phyloP scores from a whole-genome alignment of 2,329 filamentous ascomycete species.

The Penicillium sp. region DNA sequence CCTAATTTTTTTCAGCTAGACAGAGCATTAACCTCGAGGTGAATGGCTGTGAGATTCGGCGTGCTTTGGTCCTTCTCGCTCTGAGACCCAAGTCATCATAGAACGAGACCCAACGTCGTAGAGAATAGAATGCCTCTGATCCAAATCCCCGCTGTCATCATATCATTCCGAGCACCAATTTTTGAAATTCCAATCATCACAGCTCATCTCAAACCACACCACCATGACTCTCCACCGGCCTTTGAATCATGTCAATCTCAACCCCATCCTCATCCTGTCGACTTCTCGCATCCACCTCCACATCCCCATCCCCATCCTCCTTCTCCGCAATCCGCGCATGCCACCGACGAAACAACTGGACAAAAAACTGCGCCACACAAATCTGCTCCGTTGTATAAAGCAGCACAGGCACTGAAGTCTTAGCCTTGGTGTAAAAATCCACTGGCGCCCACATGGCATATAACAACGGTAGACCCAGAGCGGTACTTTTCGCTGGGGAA shows the following conservation, averaged over 20 bases:
- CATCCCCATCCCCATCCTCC: slow-evolving; percentile 21
- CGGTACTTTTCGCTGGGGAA: slow-evolving; percentile 74
- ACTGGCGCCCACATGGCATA: slow-evolving; percentile 65
- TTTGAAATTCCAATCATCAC: slow-evolving; percentile 3
- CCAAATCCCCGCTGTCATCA: not conserved
- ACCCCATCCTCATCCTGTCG: slow-evolving; percentile 15
- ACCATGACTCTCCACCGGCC: slow-evolving; percentile 7
- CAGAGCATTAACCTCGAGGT: too few relatives aligned
- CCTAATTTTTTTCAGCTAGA: too few relatives aligned
- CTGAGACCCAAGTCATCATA: too few relatives aligned
- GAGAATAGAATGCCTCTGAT: not conserved
- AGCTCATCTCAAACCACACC: slow-evolving; percentile 8
- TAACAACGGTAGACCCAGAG: slow-evolving; percentile 70
- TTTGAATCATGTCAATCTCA: slow-evolving; percentile 21
- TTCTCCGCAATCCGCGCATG: slow-evolving; percentile 28
- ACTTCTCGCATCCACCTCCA: slow-evolving; percentile 19
- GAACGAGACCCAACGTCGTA: too few relatives aligned
- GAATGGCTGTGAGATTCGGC: too few relatives aligned
- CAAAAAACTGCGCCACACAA: slow-evolving; percentile 48
- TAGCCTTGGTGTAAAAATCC: slow-evolving; percentile 44
- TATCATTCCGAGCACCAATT: not conserved
- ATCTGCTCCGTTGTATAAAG: slow-evolving; percentile 50
- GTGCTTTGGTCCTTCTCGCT: too few relatives aligned
- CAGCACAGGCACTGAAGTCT: slow-evolving; percentile 47
- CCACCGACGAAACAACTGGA: slow-evolving; percentile 45